Conservation (phyloP, 2,329 filamentous ascomycete species). For the Geosmithia flava region DNA sequence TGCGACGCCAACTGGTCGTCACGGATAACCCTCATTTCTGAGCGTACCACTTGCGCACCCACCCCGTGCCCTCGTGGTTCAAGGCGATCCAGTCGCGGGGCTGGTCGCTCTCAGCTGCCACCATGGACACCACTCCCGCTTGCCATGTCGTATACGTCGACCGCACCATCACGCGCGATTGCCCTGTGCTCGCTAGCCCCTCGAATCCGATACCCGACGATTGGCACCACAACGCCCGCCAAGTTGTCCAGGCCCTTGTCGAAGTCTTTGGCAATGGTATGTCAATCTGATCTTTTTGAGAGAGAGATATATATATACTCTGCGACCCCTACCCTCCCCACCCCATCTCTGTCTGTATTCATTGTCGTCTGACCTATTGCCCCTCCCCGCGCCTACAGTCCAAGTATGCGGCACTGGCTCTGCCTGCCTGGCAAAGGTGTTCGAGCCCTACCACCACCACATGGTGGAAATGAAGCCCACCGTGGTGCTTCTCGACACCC, state of each 20-base stretch:
- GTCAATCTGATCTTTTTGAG: constrained; percentile 6
- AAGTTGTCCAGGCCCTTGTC: constrained; percentile 36
- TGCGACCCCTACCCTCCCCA: no score
- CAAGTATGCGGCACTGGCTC: constrained; percentile 40
- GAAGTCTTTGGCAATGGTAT: constrained; percentile 42
- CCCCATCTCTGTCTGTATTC: no score
- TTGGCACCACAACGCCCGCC: constrained; percentile 25
- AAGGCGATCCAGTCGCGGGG: constrained; percentile 44
- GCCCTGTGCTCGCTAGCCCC: constrained; percentile 21
- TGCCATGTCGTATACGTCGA: constrained; percentile 51
- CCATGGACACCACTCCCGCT: constrained; percentile 39
- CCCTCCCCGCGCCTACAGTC: constrained; percentile 21
- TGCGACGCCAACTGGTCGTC: neutral
- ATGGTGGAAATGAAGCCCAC: constrained; percentile 41
- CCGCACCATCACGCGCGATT: constrained; percentile 35
- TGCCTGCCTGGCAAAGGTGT: constrained; percentile 39
- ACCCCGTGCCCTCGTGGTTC: constrained; percentile 1
- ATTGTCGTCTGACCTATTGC: neutral
- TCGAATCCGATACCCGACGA: constrained; percentile 8
- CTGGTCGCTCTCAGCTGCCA: constrained; percentile 43
- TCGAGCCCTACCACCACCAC: constrained; percentile 38
- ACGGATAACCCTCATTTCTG: neutral
- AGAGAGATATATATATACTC: no score
- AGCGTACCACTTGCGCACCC: neutral
- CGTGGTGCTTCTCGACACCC: constrained; percentile 43